phyloP scores from a whole-genome alignment of 352 stramenopile species.

The Pythium volutum region DNA sequence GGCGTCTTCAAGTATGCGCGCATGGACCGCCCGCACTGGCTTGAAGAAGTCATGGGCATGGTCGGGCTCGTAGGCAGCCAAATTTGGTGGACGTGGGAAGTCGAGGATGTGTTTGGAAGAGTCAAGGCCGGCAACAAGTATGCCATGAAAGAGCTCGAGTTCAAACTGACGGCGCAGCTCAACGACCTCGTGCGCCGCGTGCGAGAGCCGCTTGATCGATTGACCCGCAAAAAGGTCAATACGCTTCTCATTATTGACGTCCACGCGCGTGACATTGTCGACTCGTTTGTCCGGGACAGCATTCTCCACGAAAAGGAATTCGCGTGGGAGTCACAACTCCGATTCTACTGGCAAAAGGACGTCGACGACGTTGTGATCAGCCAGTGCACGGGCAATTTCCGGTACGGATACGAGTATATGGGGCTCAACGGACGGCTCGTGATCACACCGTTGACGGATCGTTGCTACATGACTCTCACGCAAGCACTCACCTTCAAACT shows the following conservation, averaged over 20 bases:
- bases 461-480: constrained; percentile 96
- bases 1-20: constrained; percentile 91
- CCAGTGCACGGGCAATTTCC: constrained; percentile 91
- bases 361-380: constrained; percentile 88
- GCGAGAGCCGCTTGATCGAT: constrained; percentile 77
- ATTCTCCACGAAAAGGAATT: constrained; percentile 91
- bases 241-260: constrained; percentile 91
- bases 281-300: constrained; percentile 87
- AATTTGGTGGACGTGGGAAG: constrained; percentile 94
- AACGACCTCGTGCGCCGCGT: constrained; percentile 91
- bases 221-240: constrained; percentile 92
- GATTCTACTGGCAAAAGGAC: constrained; percentile 91
- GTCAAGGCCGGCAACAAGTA: constrained; percentile 91
- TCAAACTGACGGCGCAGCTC: constrained; percentile 86
- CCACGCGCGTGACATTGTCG: constrained; percentile 88
- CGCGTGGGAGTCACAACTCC: constrained; percentile 87
- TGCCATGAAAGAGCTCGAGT: constrained; percentile 92
- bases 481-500: constrained; percentile 94
- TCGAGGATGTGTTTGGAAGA: constrained; percentile 91
- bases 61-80: constrained; percentile 90
- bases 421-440: constrained; percentile 94
- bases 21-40: constrained; percentile 83
- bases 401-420: constrained; percentile 97
- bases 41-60: constrained; percentile 90
- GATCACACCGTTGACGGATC: constrained; percentile 95